A percentile compares a stretch with the other conserved stretches of the same genome.
These are phyloP conservation scores for Candolleomyces eurysporus DNA, from an alignment of 768 basidiomycete species.

Conservation along the genomic window DNA sequence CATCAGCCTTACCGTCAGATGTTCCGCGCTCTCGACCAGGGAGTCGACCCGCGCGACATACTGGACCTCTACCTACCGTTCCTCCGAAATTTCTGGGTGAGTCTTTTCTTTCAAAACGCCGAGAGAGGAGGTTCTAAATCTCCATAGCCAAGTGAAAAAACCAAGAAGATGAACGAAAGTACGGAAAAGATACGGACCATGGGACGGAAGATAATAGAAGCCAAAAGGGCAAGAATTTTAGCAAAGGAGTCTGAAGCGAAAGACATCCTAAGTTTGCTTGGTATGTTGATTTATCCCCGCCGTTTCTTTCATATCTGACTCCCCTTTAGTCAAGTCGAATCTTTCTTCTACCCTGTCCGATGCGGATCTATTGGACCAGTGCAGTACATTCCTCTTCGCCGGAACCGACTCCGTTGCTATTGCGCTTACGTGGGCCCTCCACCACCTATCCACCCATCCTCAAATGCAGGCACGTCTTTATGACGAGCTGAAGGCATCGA, in stretches of 20 bases:
- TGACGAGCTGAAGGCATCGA: constrained; percentile 38
- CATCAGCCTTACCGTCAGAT: constrained; percentile 49
- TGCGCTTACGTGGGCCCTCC: constrained; percentile 56
- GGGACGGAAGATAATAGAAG: constrained; percentile 42
- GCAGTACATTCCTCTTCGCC: constrained; percentile 63
- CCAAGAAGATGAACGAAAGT: constrained; percentile 35
- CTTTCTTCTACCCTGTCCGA: constrained; percentile 55
- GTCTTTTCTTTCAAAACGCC: constrained; percentile 12
- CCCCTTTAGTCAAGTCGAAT: constrained; percentile 57
- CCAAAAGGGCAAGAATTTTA: constrained; percentile 37
- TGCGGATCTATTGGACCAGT: constrained; percentile 58
- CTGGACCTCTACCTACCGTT: constrained; percentile 47
- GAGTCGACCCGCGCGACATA: constrained; percentile 36
- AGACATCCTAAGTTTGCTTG: constrained; percentile 48
- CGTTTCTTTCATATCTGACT: not conserved
- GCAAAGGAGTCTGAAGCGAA: constrained; percentile 31
- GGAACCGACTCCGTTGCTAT: constrained; percentile 62
- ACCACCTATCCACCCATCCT: constrained; percentile 52
- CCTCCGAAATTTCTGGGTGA: constrained; percentile 43
- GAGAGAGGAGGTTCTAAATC: not conserved
- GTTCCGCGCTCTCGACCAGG: constrained; percentile 49
- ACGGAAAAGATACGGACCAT: constrained; percentile 36
- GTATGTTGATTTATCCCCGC: constrained; percentile 27
- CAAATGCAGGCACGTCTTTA: constrained; percentile 55
- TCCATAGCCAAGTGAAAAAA: constrained; percentile 42